Evolutionary conservation across 129 eudicot genomes (phyloP).

Genomic region (Lactuca sativa): DNA sequence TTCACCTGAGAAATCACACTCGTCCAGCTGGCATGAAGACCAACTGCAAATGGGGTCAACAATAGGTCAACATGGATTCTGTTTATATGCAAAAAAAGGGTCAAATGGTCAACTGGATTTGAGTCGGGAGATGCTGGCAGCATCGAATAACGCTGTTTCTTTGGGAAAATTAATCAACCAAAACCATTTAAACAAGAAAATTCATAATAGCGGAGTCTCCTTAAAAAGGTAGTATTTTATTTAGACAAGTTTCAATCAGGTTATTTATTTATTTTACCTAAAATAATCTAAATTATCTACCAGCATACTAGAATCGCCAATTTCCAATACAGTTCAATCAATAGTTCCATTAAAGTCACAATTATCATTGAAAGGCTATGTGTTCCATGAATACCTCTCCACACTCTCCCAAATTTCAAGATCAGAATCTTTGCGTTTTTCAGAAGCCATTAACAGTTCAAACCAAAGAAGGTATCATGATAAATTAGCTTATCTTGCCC

Average conservation of each 20-base stretch:
- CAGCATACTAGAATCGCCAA: constrained; percentile 52
- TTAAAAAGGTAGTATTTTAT: constrained; percentile 43
- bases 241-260: not conserved
- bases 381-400: constrained; percentile 82
- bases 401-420: constrained; percentile 77
- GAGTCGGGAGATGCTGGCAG: constrained; percentile 73
- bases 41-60: constrained; percentile 75
- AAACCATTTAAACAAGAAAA: constrained; percentile 27
- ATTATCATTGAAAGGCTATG: constrained; percentile 53
- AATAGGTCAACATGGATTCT: constrained; percentile 79
- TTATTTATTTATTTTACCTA: not conserved
- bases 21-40: constrained; percentile 66
- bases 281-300: not conserved
- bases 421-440: constrained; percentile 65
- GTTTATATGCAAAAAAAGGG: constrained; percentile 67
- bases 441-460: constrained; percentile 41
- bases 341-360: constrained; percentile 57
- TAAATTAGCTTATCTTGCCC: not conserved
- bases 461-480: constrained; percentile 52
- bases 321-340: constrained; percentile 51
- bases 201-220: constrained; percentile 27
- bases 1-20: constrained; percentile 50
- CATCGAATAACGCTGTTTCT: constrained; percentile 60
- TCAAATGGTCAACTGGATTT: constrained; percentile 46
- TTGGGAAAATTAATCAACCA: constrained; percentile 64